Evolutionary conservation across 2,329 filamentous ascomycete species (phyloP).

Genomic region (Hypomyces perniciosus): DNA sequence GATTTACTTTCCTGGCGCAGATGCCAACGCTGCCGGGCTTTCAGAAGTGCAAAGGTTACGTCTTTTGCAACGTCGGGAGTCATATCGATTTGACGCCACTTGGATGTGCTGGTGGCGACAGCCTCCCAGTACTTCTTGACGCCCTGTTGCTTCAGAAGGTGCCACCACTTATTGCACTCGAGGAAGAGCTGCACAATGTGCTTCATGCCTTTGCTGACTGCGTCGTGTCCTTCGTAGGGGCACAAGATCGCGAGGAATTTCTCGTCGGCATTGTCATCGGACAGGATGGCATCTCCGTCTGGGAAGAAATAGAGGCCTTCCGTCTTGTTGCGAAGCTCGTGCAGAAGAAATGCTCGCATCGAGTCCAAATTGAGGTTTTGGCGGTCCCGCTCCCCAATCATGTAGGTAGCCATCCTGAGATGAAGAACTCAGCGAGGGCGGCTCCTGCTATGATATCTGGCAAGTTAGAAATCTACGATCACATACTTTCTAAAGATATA

Average conservation of each 20-base stretch:
- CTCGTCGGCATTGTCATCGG: slow-evolving; percentile 1
- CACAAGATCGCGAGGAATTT: slow-evolving; percentile 5
- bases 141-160: neutral
- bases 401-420: too few species aligned
- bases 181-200: slow-evolving; percentile 2
- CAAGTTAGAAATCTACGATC: too few species aligned
- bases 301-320: slow-evolving; percentile 8
- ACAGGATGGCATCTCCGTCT: neutral
- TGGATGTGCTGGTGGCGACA: neutral
- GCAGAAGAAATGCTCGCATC: slow-evolving; percentile 1
- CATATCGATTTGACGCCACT: neutral
- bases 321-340: slow-evolving; percentile 5
- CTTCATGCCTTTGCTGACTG: neutral
- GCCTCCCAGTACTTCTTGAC: neutral
- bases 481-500: too few species aligned
- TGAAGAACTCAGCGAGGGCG: too few species aligned
- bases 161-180: slow-evolving; percentile 7
- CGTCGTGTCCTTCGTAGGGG: slow-evolving; percentile 1
- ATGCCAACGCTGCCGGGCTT: slow-evolving; percentile 13
- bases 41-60: slow-evolving; percentile 10
- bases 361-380: slow-evolving; percentile 10
- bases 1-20: slow-evolving; percentile 1
- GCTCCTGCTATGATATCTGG: too few species aligned
- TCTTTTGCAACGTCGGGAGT: neutral
- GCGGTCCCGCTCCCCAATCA: neutral